Base-by-base conservation (phyloP, 2,329 filamentous ascomycete species). In the Ascochyta rabiei region DNA sequence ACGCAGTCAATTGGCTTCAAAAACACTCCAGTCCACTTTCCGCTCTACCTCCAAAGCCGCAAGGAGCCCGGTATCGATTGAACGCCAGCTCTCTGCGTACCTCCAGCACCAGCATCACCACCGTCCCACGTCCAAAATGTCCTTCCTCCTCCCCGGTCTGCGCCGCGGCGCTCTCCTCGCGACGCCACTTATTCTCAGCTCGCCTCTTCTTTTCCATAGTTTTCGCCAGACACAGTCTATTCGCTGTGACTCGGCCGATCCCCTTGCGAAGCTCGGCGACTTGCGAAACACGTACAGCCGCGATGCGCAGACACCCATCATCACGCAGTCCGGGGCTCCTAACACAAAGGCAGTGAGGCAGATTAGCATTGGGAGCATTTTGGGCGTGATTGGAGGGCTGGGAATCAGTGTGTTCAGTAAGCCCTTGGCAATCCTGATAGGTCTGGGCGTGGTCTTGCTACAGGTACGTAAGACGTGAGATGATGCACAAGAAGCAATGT, bases 361-460 rank as follows among this genome's bases (percentile, higher is more conserved):
- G 61, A 64, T 82, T 40, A 79, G 76, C 46, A 63, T 75, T 48
- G 80, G 80, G 4, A 80, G 78, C 54, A 78, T 81, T 56, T 59
- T 79, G 26, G 80, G 70, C 3, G 62, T 74, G 28, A 38, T 75
- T 9, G 75, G 82, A 3, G 89, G 89, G 1, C 65, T 93, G 28
- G 76, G 87, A 0, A 81, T 92, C 23, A 86, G 86, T 54, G 78
- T 88, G 15, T 91, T 93, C 72, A 91, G 88, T 8, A 85, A 85
- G 68, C 85, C 87, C 1, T 76, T 93, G 42, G 87, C 88, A 1
- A 67, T 92, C 15, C 71, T 93, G 18, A 76, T 89, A 18, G 89
- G 89, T 0, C 67, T 90, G 12, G 74, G 86, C 9, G 82, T 90
- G 21, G 77, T 89, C 13, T 79, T 84, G 26, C 68, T 89, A 15